These are phyloP conservation scores for Dictyostelium purpureum DNA, from an alignment of 78 protist species.

Conservation along the genomic window DNA sequence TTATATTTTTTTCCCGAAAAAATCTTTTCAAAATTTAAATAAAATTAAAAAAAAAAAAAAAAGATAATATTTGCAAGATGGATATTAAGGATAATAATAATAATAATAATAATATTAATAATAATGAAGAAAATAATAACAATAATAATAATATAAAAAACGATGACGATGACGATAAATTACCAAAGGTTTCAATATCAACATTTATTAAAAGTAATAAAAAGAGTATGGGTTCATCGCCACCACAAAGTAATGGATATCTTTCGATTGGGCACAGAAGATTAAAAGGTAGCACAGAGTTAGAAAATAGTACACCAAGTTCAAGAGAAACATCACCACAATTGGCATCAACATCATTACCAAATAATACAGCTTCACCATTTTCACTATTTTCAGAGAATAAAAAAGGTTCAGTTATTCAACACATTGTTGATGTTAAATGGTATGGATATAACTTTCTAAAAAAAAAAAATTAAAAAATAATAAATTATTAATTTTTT, in stretches of 20 bases:
- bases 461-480: too few species aligned
- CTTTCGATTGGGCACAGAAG: constrained; percentile 18
- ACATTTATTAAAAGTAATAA: constrained; percentile 25
- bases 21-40: too few species aligned
- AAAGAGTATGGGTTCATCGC: background rate
- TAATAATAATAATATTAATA: background rate
- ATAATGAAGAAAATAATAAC: background rate
- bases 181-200: background rate
- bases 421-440: background rate
- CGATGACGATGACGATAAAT: background rate
- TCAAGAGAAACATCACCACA: background rate
- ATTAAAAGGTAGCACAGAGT: constrained; percentile 2
- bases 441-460: too few species aligned
- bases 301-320: background rate
- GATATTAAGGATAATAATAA: background rate
- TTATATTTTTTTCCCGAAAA: too few species aligned
- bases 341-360: background rate
- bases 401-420: background rate
- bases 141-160: background rate
- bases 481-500: too few species aligned
- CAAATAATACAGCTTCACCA: background rate
- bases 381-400: too few species aligned
- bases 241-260: background rate
- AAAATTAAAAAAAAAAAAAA: background rate
- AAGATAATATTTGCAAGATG: background rate